Conservation (phyloP, 2,329 filamentous ascomycete species). For the Hawksworthiomyces lignivorus region DNA sequence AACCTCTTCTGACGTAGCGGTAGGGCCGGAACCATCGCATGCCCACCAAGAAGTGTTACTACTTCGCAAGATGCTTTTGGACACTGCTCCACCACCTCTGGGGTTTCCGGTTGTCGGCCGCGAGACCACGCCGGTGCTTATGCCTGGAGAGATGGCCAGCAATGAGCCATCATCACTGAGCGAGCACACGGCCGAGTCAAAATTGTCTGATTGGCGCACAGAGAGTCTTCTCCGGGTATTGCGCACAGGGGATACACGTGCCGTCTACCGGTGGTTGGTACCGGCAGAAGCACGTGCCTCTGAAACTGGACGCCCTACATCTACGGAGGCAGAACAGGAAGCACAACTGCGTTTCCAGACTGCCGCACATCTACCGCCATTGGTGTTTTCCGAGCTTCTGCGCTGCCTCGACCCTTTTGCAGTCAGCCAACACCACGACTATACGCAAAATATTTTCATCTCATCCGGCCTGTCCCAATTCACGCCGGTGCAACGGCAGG, state of each 20-base stretch:
- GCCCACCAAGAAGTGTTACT: neutral
- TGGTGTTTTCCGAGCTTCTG: conserved; percentile 57
- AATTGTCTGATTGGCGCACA: neutral
- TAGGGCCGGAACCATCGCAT: no score
- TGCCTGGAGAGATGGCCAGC: no score
- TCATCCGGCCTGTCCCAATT: conserved; percentile 31
- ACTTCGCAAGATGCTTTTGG: conserved; percentile 3
- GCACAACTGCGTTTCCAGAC: conserved; percentile 13
- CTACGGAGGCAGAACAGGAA: neutral
- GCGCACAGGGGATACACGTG: neutral
- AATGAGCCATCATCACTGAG: no score
- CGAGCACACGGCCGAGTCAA: no score
- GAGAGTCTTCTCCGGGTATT: neutral
- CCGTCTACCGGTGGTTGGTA: conserved; percentile 5
- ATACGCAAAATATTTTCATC: conserved; percentile 32
- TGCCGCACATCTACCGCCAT: conserved; percentile 36
- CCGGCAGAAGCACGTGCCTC: no score
- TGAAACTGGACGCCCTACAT: no score
- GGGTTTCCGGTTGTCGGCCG: neutral
- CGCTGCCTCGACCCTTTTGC: conserved; percentile 51
- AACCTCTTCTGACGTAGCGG: no score
- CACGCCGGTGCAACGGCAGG: conserved; percentile 26
- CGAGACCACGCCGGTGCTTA: no score
- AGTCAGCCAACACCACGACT: conserved; percentile 42
- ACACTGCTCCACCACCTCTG: neutral